Percentiles rank a stretch among this genome's conserved stretches.
Evolutionary conservation across 1,284 basidiomycete species (phyloP).

Genomic region (Puccinia novopanici): DNA sequence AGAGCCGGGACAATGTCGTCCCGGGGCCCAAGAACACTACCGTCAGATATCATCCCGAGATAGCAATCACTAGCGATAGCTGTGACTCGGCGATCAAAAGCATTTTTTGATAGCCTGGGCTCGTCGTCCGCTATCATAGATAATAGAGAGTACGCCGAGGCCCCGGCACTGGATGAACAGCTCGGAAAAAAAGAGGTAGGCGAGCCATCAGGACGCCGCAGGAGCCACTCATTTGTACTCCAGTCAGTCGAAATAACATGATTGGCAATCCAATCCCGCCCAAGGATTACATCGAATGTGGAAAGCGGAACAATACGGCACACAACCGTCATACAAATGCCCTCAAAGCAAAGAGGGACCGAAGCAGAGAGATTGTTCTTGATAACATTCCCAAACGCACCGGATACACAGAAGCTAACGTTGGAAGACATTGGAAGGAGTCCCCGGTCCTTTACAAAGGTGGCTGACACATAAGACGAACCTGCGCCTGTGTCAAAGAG

Average conservation of each 20-base stretch:
- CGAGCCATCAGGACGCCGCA: neutral
- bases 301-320: too few relatives aligned
- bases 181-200: neutral
- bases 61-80: neutral
- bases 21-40: neutral
- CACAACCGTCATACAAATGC: too few relatives aligned
- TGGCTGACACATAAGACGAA: too few relatives aligned
- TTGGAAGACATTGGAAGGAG: neutral
- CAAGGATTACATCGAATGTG: too few relatives aligned
- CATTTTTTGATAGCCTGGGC: neutral
- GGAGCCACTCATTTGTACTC: neutral
- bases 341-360: too few relatives aligned
- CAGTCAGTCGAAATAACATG: neutral
- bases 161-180: neutral
- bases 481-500: too few relatives aligned
- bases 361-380: neutral
- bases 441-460: too few relatives aligned
- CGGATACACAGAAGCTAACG: neutral
- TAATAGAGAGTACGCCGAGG: too few relatives aligned
- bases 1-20: neutral
- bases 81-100: neutral
- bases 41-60: too few relatives aligned
- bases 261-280: too few relatives aligned
- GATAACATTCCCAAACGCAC: neutral
- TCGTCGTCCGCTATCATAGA: neutral